These are phyloP conservation scores for Lactarius hatsudake DNA, from an alignment of 768 basidiomycete genomes.

Conservation along the genomic window DNA sequence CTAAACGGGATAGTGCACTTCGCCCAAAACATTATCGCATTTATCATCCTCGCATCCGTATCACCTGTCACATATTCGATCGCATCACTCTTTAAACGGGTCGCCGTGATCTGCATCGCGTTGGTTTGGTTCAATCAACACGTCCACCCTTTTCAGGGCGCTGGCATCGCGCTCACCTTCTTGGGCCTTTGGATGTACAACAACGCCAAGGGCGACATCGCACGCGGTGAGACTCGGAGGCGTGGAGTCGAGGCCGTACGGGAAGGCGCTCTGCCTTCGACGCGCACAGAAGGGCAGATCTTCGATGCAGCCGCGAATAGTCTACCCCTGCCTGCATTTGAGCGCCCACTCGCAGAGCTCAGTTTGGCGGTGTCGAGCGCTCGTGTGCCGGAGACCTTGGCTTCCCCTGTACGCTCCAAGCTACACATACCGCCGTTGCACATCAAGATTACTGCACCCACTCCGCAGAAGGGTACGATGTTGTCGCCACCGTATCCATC, in stretches of 20 bases:
- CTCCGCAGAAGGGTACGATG: constrained; percentile 18
- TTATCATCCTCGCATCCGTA: constrained; percentile 91
- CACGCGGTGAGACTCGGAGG: constrained; percentile 87
- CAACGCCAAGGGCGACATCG: constrained; percentile 87
- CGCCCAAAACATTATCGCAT: constrained; percentile 95
- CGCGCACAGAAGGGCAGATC: constrained; percentile 52
- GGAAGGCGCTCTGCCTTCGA: constrained; percentile 66
- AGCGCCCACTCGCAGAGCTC: background rate
- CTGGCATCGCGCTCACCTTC: constrained; percentile 89
- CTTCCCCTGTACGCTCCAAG: constrained; percentile 22
- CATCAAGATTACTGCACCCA: constrained; percentile 33
- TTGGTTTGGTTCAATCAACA: constrained; percentile 94
- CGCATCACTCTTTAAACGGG: constrained; percentile 95
- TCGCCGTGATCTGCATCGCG: constrained; percentile 96
- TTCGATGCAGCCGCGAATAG: constrained; percentile 46
- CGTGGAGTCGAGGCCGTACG: constrained; percentile 70
- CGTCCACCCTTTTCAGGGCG: constrained; percentile 80
- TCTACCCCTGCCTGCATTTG: constrained; percentile 24
- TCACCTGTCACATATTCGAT: constrained; percentile 99
- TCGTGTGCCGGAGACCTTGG: constrained; percentile 4
- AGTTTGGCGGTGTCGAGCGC: constrained; percentile 10
- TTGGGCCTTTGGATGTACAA: constrained; percentile 95
- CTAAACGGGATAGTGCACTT: constrained; percentile 97
- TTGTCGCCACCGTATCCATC: constrained; percentile 39
- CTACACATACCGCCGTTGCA: constrained; percentile 26